Conservation (phyloP, 257 asterid species). For the Cruciata laevipes region DNA sequence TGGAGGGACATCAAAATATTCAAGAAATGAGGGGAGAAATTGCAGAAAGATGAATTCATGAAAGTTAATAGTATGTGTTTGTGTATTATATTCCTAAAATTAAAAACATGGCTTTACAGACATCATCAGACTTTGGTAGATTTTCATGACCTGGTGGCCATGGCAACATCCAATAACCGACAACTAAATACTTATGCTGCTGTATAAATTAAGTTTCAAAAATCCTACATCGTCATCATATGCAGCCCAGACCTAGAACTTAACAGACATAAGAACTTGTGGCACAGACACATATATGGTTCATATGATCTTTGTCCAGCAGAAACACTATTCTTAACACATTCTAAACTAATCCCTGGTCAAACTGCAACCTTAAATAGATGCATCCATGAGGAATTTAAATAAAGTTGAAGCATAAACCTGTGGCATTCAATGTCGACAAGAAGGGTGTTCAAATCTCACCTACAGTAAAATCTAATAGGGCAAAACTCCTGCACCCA, state of each 20-base stretch:
- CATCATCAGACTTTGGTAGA: not conserved
- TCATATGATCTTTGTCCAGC: too few relatives aligned
- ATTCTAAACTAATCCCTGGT: not conserved
- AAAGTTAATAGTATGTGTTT: not conserved
- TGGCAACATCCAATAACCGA: too few relatives aligned
- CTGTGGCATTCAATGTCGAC: too few relatives aligned
- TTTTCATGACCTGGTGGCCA: not conserved
- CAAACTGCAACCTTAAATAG: not conserved
- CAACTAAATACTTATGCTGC: too few relatives aligned
- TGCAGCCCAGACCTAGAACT: too few relatives aligned
- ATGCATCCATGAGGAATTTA: too few relatives aligned
- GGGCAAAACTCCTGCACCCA: not conserved
- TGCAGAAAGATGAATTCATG: not conserved
- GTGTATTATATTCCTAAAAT: not conserved
- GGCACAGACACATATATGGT: not conserved
- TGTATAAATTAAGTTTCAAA: too few relatives aligned
- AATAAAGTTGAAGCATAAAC: too few relatives aligned
- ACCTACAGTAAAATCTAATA: not conserved
- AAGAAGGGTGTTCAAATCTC: not conserved
- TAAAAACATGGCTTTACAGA: not conserved
- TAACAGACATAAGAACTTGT: not conserved
- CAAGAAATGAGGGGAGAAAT: slow-evolving; percentile 13
- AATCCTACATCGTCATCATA: too few relatives aligned
- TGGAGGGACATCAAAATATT: slow-evolving; percentile 19
- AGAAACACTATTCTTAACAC: not conserved